phyloP scores from a whole-genome alignment of 495 filamentous ascomycete species.

The Aspergillus sclerotiicarbonarius region DNA sequence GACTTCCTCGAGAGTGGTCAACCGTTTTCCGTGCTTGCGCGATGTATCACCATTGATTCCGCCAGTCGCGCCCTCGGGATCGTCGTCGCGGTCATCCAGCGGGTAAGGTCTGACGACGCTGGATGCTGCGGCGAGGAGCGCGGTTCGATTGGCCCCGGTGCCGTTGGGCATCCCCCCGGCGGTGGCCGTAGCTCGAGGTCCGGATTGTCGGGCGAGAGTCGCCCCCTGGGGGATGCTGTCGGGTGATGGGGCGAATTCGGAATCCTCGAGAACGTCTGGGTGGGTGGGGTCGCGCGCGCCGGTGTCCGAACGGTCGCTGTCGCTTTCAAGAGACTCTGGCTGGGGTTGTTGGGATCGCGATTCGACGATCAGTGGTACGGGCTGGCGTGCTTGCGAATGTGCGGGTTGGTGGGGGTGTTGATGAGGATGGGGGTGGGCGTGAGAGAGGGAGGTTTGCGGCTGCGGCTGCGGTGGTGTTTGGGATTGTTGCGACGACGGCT shows the following conservation, averaged over 20 bases:
- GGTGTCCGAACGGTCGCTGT: slow-evolving; percentile 16
- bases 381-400: slow-evolving; percentile 19
- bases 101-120: not conserved
- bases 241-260: slow-evolving; percentile 15
- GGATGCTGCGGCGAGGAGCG: not conserved
- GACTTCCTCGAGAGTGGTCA: slow-evolving; percentile 46
- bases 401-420: slow-evolving; percentile 9
- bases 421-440: slow-evolving; percentile 14
- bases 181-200: not conserved
- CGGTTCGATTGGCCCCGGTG: not conserved
- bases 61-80: slow-evolving; percentile 8
- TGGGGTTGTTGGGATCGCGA: slow-evolving; percentile 12
- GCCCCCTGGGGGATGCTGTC: not conserved
- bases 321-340: not conserved
- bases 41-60: slow-evolving; percentile 20
- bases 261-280: slow-evolving; percentile 18
- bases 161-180: not conserved
- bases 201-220: not conserved
- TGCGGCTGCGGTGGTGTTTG: slow-evolving; percentile 9
- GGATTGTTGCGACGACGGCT: slow-evolving; percentile 6
- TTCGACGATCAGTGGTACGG: slow-evolving; percentile 14
- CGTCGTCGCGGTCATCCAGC: slow-evolving; percentile 3
- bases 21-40: slow-evolving; percentile 41
- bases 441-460: slow-evolving; percentile 3
- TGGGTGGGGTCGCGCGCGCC: slow-evolving; percentile 15